Conservation (phyloP, 805 yeast species). For the Saccharomycopsis oosterbeekiorum region DNA sequence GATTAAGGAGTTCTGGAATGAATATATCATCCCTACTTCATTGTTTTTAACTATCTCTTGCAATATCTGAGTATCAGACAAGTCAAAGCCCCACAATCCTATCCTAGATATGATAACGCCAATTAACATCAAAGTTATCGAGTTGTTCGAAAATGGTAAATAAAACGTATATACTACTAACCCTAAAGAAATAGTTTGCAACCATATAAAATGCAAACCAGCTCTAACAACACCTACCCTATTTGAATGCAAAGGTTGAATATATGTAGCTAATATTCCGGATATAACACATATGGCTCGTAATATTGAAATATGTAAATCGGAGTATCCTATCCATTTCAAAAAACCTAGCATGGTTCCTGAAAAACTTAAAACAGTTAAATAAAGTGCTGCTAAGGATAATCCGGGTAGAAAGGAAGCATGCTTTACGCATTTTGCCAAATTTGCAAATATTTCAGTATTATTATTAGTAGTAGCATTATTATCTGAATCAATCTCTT, state of each 20-base stretch:
- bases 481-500: background rate
- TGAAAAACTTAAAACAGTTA: background rate
- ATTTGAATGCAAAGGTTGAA: background rate
- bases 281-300: background rate
- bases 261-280: background rate
- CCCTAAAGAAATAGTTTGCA: background rate
- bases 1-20: background rate
- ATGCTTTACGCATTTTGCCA: background rate
- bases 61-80: background rate
- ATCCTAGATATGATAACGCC: background rate
- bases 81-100: constrained; percentile 1
- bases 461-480: background rate
- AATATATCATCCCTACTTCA: background rate
- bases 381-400: background rate
- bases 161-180: background rate
- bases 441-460: background rate
- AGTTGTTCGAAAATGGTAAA: background rate
- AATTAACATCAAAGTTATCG: background rate
- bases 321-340: background rate
- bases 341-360: background rate
- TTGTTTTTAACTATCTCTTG: background rate
- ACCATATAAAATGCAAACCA: constrained; percentile 1
- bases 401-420: background rate
- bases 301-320: background rate
- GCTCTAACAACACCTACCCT: background rate